Conservation (phyloP, 75 land plant genomes). For the Cryptomeria japonica region DNA sequence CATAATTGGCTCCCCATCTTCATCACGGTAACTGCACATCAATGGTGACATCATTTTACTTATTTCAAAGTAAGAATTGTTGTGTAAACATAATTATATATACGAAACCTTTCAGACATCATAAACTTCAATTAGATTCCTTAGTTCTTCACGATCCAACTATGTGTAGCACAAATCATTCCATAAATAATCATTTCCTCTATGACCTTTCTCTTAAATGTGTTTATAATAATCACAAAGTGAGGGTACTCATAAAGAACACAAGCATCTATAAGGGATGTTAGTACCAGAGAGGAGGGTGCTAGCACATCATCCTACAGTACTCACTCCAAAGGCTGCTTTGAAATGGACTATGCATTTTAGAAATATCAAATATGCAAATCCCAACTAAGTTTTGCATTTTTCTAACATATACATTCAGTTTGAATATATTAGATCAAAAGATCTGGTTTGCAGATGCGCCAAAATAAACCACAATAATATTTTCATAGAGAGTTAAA, state of each 20-base stretch:
- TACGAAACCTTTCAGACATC: background rate
- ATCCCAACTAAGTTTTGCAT: background rate
- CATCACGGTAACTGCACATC: slow-evolving; percentile 63
- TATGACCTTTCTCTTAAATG: background rate
- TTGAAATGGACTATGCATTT: background rate
- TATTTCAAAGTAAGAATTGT: background rate
- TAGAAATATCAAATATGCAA: background rate
- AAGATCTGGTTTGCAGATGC: background rate
- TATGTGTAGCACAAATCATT: background rate
- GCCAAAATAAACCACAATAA: background rate
- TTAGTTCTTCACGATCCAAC: background rate
- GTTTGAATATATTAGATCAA: background rate
- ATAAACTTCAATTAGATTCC: background rate
- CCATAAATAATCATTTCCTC: no score
- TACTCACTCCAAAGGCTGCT: background rate
- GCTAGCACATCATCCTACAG: background rate
- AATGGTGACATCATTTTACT: background rate
- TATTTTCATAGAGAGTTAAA: background rate
- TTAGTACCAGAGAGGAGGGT: no score
- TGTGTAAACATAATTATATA: background rate
- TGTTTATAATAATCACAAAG: background rate
- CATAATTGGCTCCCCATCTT: slow-evolving; percentile 83
- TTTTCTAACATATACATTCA: background rate
- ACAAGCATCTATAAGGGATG: no score
- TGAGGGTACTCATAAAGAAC: background rate